Evolutionary conservation across 2,329 filamentous ascomycete species (phyloP), one percentile per base, ranked within the genome.

Genomic region (Cercospora zeina): DNA sequence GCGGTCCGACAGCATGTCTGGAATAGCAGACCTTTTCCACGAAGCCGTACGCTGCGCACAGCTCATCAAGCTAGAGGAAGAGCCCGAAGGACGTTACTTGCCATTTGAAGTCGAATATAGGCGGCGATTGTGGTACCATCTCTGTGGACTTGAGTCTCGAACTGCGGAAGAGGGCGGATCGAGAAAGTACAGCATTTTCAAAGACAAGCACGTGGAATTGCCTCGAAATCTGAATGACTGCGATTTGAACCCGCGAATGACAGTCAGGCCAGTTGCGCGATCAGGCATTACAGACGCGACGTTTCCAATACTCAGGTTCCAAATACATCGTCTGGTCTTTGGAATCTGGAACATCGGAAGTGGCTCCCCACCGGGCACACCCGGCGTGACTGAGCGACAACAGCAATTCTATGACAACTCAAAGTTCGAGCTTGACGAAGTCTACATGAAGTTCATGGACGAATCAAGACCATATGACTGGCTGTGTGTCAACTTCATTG

Each of bases 181-280:
- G 2, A 59, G 69, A 11, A 58, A 62, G 16, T 62, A 63, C 21
- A 68, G 62, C 39, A 61, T 71, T n/a, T 65, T 71, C 62, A 56
- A 67, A 27, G 65, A 62, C 14, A 54, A 58, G 27, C 66, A 54
- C 39, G 66, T 71, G 2, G 36, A 56, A 21, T 39, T 71, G 34
- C 70, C 70, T 6, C 57, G 65, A 10, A 71, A 68, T 49, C 47
- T 72, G n/a, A 69, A 71, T 62, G 70, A 72, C 59, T 33, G 34
- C 21, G 70, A 72, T 59, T 59, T 72, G 21, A 54, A 67, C 58
- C 65, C 67, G 1, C 27, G 59, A 9, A 65, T 65, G 47, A 64
- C 56, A 10, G 60, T 66, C 2, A n/a, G 56, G 14, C 70, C 70
- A 7, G 16, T 58, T 16, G 21, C 65, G 9, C 59, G 70, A n/a